Evolutionary conservation across 192 early-diverging fungal genomes (phyloP).

Genomic region (Haplosporangium gracile): DNA sequence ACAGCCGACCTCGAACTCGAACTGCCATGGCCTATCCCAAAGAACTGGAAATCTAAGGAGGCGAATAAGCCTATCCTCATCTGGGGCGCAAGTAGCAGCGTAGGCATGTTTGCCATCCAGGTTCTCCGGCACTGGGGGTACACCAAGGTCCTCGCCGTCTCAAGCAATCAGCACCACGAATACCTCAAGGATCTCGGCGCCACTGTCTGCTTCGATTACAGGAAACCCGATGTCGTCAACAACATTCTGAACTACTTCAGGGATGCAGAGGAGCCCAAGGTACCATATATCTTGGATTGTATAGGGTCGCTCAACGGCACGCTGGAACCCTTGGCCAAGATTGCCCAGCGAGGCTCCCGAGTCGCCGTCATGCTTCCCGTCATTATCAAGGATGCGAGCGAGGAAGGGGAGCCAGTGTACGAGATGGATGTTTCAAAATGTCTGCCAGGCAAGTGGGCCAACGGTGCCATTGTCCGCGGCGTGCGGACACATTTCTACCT

Average conservation of each 20-base stretch:
- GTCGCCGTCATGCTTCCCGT: conserved; percentile 25
- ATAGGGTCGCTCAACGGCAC: conserved; percentile 29
- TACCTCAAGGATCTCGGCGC: conserved; percentile 22
- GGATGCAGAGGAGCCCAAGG: conserved; percentile 14
- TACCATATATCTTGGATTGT: conserved; percentile 23
- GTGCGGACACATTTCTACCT: conserved; percentile 28
- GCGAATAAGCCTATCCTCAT: conserved; percentile 18
- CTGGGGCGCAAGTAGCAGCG: conserved; percentile 30
- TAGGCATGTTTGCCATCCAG: conserved; percentile 31
- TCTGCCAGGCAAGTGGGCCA: conserved; percentile 13
- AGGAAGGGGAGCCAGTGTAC: conserved; percentile 27
- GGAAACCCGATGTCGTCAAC: conserved; percentile 11
- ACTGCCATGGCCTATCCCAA: conserved; percentile 21
- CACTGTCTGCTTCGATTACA: conserved; percentile 27
- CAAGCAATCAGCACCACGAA: conserved; percentile 17
- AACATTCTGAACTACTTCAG: conserved; percentile 20
- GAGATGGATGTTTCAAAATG: conserved; percentile 31
- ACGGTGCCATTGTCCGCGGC: conserved; percentile 20
- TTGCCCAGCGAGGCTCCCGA: conserved; percentile 21
- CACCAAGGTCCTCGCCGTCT: conserved; percentile 17
- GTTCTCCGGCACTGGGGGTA: conserved; percentile 27
- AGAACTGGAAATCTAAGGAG: conserved; percentile 18
- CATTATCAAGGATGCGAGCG: conserved; percentile 24
- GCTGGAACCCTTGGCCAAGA: conserved; percentile 20
- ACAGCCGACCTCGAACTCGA: conserved; percentile 27